A percentile compares a stretch with the other conserved stretches of the same genome.
These are phyloP conservation scores for Phytophthora multivora DNA, from an alignment of 352 stramenopile species.

Conservation along the genomic window DNA sequence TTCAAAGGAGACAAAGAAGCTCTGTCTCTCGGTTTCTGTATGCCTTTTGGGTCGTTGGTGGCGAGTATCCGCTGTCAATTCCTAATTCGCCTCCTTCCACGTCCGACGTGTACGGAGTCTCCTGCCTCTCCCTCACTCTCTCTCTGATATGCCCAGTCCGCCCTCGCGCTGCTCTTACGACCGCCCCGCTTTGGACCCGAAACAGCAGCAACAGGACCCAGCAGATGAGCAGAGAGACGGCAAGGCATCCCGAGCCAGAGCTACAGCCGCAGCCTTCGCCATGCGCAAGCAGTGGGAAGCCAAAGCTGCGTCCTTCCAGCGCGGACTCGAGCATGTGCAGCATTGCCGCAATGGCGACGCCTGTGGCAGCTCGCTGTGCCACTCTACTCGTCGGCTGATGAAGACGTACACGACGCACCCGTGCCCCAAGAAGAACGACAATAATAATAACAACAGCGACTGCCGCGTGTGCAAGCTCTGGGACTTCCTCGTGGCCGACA, in stretches of 20 bases:
- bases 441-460: slow-evolving; percentile 18
- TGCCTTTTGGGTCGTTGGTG: not conserved
- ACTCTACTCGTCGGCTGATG: slow-evolving; percentile 71
- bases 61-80: slow-evolving; percentile 12
- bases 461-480: slow-evolving; percentile 85
- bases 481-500: slow-evolving; percentile 52
- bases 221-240: slow-evolving; percentile 25
- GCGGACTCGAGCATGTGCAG: slow-evolving; percentile 69
- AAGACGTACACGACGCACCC: slow-evolving; percentile 66
- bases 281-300: slow-evolving; percentile 64
- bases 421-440: slow-evolving; percentile 40
- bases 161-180: slow-evolving; percentile 20
- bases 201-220: slow-evolving; percentile 20
- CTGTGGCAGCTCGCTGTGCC: slow-evolving; percentile 73
- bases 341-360: slow-evolving; percentile 52
- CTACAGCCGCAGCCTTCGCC: slow-evolving; percentile 31
- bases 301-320: slow-evolving; percentile 67
- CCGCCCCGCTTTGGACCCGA: slow-evolving; percentile 9
- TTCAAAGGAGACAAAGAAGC: slow-evolving; percentile 18
- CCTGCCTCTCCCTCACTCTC: not conserved
- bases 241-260: slow-evolving; percentile 7
- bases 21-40: slow-evolving; percentile 13
- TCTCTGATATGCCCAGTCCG: slow-evolving; percentile 26
- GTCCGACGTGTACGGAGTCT: slow-evolving; percentile 16
- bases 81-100: slow-evolving; percentile 25